Evolutionary conservation across 1,284 basidiomycete species (phyloP), one percentile per base, ranked within the genome.

Genomic region (Moesziomyces sp.): DNA sequence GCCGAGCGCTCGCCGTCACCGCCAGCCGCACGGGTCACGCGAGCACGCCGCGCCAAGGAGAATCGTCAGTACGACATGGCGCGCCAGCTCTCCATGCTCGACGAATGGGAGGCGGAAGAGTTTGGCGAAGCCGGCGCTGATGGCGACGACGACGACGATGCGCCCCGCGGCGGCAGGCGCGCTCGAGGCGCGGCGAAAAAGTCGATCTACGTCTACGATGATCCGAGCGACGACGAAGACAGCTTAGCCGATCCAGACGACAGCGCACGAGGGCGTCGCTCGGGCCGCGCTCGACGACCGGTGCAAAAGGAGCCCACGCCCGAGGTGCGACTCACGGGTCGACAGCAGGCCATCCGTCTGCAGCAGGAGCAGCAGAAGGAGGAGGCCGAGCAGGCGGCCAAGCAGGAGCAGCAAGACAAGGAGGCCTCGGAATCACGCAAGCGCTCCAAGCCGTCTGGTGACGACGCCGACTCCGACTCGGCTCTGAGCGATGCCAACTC

Each of bases 281-380:
- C 64, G 24, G 52, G 47, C 30, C 56, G 59, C 9, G 30, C 54
- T 5, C 54, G 57, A 21, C 60, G 59, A 30, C 26, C 52, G 8
- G 46, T 23, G 0, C 46, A 58, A 5, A 61, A 59, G 44, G 47
- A 61, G 23, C 19, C 62, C 0, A 55, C 71, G 3, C 67, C 74
- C 13, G 67, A 62, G 21, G 53, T 58, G 30, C 42, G 61, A 43
- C 59, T 61, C 7, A 65, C 67, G 2, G 70, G 61, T 11, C 63
- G 74, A 52, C 64, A 76, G 50, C 74, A 74, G 44, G 63, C 63
- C 5, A 65, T 72, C 69, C 66, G 57, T 50, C 40, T 67, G 51
- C 63, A 72, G 63, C 55, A 65, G 44, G 53, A 78, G 62, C 49
- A 71, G 59, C 58, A 75, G 59, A 54, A 75, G 35, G 58, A 64